Evolutionary conservation across 192 early-diverging fungal species (phyloP), one percentile per base, ranked within the genome.

Genomic region (Coemansia sp.): DNA sequence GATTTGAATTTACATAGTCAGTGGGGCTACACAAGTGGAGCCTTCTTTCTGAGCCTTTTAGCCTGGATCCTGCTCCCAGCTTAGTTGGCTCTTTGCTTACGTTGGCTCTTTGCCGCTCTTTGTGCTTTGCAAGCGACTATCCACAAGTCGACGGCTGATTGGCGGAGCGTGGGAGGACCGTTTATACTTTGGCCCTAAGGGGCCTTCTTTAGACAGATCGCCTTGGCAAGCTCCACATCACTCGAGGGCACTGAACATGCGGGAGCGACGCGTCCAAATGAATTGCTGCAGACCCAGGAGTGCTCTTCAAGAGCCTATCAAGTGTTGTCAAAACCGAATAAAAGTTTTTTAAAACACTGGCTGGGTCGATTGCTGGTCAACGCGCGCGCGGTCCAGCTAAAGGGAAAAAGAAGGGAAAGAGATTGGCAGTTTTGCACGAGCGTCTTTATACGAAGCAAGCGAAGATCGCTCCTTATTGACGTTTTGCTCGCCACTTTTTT

Each of bases 11-110:
- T 39, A 9, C 11, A 15, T 18, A 11, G 59, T 35, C 11, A 35
- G 24, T 27, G 27, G 67, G 35, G 80, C 40, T 10, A 40, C 38
- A 41, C 40, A 7, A 22, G n/a, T 41, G 60, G 39, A 62, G 38
- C 60, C 24, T 62, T 43, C 60, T 43, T 62, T 62, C 40, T 49
- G 34, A 35, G 34, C 34, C 41, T 18, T 53, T 53, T 29, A 30
- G 27, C 13, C 27, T 18, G 10, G 27, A 10, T 18, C 27, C 27
- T 49, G 45, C 18, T 49, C 45, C 9, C 20, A 49, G 10, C 2
- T 20, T 22, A 44, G 41, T 44, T 0, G 45, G 45, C 9, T 20
- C 50, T 53, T 0, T 49, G 47, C 47, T 29, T 29, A 47, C 39
- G 27, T 45, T 55, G 15, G 32, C 62, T 27, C 47, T 32, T 50